Evolutionary conservation across 768 basidiomycete species (phyloP), one percentile per base, ranked within the genome.

Genomic region (Fomitopsis serialis): DNA sequence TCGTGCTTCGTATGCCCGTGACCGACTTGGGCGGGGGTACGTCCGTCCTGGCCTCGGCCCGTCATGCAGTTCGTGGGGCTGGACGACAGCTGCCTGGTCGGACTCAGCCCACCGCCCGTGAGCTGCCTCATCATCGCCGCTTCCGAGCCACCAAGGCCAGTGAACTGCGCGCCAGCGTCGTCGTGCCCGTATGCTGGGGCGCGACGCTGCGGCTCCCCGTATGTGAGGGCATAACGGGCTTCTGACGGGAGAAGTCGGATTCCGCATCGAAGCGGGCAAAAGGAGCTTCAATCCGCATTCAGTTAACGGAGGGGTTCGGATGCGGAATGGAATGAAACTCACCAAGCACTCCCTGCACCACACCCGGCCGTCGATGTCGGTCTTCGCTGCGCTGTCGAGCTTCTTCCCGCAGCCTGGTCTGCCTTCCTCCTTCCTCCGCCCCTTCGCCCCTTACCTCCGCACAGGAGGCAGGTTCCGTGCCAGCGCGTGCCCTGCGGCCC

Each of bases 311-410:
- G 34, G 24, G 7, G 6, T 36, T 44, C 34, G 29, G 40, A 60
- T 48, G 37, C 52, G 34, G 25, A 32, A 29, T 8, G 48, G 23
- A 1, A 37, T 50, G 51, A 5, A 32, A 71, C 82, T 71, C 58
- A 92, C 90, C 63, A 84, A 72, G 66, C 91, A 93, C 68, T 91
- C 89, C 60, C 89, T 77, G 68, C 91, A 93, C 87, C 89, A 92
- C 25, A 91, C 80, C 12, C 79, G 78, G 0, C 85, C 85, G 35
- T 84, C 79, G 10, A 68, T 71, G 61, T 86, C 88, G 29, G 73
- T 77, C 69, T 87, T 92, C 12, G 91, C 91, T 23, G 84, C 89
- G 58, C 88, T 89, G 63, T 93, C 91, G 13, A 92, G 68, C 58
- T 77, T 82, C 72, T 93, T 93, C 10, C 89, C 86, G 60, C 91